Conservation (phyloP, 495 filamentous ascomycete genomes). For the Tuber microsphaerosporum region DNA sequence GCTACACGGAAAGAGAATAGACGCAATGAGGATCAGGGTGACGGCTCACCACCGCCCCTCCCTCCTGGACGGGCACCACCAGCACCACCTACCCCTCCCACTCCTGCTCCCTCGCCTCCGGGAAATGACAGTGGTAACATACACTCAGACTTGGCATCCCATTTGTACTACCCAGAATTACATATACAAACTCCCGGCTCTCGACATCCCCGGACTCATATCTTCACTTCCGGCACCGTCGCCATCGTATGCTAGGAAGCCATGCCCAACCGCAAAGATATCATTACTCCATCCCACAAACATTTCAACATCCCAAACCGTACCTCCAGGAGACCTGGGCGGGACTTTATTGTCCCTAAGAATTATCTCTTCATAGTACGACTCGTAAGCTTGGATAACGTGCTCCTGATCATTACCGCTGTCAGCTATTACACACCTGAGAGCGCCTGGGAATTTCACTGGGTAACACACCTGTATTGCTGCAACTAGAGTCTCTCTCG, state of each 20-base stretch:
- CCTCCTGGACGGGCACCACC: too few species aligned
- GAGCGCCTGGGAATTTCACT: neutral
- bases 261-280: constrained; percentile 52
- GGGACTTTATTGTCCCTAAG: constrained; percentile 23
- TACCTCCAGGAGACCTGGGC: constrained; percentile 28
- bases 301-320: constrained; percentile 58
- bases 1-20: too few species aligned
- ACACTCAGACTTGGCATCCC: neutral
- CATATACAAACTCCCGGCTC: constrained; percentile 33
- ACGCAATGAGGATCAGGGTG: too few species aligned
- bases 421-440: constrained; percentile 5
- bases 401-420: constrained; percentile 44
- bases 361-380: constrained; percentile 49
- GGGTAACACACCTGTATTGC: constrained; percentile 49
- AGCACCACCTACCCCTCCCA: too few species aligned
- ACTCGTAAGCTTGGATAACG: constrained; percentile 55
- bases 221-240: constrained; percentile 43
- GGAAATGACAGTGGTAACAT: too few species aligned
- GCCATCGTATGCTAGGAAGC: constrained; percentile 42
- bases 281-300: constrained; percentile 56
- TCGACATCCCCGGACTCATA: constrained; percentile 35
- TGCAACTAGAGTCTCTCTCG: constrained; percentile 56
- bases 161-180: constrained; percentile 17
- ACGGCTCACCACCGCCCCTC: too few species aligned
- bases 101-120: too few species aligned